These are phyloP conservation scores for Plasmodium coatneyi DNA, from an alignment of 169 alveolate species.

Conservation along the genomic window DNA sequence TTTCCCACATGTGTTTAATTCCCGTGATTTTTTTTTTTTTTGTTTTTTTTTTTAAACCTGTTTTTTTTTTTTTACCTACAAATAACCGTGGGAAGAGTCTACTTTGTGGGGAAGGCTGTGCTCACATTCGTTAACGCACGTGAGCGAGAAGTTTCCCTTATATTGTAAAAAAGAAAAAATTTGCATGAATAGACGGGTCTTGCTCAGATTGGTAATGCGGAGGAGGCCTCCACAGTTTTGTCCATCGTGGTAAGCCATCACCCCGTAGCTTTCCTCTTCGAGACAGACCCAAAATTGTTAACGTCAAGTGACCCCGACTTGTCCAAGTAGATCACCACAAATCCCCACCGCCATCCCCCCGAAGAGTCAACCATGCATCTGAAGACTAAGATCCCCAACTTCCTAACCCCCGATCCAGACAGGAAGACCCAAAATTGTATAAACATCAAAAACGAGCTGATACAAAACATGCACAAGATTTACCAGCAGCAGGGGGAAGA, in stretches of 20 bases:
- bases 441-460: slow-evolving; percentile 7
- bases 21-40: not conserved
- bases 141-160: not conserved
- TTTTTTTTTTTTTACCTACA: not conserved
- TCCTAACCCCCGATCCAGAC: not conserved
- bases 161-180: not conserved
- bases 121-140: not conserved
- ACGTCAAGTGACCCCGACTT: not conserved
- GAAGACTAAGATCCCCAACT: slow-evolving; percentile 1
- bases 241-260: not conserved
- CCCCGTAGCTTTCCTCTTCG: not conserved
- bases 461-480: slow-evolving; percentile 12
- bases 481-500: slow-evolving; percentile 4
- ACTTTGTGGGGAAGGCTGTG: not conserved
- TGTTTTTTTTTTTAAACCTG: not conserved
- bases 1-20: not conserved
- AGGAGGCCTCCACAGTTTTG: not conserved
- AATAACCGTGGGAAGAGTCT: not conserved
- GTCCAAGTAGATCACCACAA: not conserved
- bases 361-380: slow-evolving; percentile 21
- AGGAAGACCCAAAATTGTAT: not conserved
- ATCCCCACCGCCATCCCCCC: not conserved
- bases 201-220: not conserved
- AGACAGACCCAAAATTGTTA: not conserved
- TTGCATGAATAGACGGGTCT: not conserved